Percentiles rank a stretch among this genome's conserved stretches.
Conservation (phyloP, 192 early-diverging fungal species). For the Linnemannia elongata region DNA sequence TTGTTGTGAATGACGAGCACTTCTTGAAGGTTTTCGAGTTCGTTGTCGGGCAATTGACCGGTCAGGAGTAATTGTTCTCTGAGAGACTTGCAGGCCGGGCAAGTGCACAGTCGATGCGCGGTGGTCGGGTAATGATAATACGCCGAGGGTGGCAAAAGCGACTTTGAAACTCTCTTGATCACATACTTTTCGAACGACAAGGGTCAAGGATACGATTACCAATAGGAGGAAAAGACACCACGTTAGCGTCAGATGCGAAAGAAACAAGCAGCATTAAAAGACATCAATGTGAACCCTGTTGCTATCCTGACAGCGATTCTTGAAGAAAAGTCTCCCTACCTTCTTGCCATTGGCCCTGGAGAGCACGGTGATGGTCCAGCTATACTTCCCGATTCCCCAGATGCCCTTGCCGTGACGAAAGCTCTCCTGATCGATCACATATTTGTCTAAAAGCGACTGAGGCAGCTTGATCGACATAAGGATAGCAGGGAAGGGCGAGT, state of each 20-base stretch:
- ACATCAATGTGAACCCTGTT: neutral
- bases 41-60: constrained; percentile 34
- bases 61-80: constrained; percentile 43
- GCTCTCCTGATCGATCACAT: constrained; percentile 46
- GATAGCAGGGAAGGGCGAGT: constrained; percentile 37
- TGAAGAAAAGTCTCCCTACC: constrained; percentile 22
- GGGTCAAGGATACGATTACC: neutral
- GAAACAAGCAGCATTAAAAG: neutral
- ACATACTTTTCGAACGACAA: constrained; percentile 33
- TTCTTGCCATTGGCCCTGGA: constrained; percentile 49
- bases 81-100: constrained; percentile 49
- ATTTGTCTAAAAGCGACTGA: constrained; percentile 50
- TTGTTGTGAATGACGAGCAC: constrained; percentile 53
- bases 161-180: constrained; percentile 50
- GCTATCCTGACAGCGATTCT: neutral
- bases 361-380: constrained; percentile 48
- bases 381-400: constrained; percentile 53
- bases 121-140: constrained; percentile 57
- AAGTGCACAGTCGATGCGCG: constrained; percentile 49
- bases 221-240: neutral
- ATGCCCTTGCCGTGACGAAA: constrained; percentile 55
- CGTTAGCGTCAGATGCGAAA: neutral
- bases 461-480: constrained; percentile 40
- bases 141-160: constrained; percentile 49
- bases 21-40: constrained; percentile 42